Evolutionary conservation across 2,329 filamentous ascomycete species (phyloP), one percentile per base, ranked within the genome.

Genomic region (Penicillium sp.): DNA sequence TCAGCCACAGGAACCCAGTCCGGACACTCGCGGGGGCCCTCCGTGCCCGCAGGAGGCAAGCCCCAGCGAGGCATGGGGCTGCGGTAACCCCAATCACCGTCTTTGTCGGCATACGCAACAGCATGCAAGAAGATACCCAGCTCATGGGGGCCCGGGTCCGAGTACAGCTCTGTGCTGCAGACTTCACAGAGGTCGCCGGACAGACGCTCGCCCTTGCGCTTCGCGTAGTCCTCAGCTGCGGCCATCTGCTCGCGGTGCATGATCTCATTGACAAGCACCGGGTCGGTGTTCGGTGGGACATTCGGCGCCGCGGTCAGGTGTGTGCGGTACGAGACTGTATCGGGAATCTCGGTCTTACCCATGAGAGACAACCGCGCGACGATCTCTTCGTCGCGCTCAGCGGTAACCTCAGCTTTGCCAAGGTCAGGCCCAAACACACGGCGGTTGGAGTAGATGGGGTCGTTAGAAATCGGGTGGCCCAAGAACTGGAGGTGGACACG

Each of bases 361-460:
- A 99, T 97, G 33, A 87, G 86, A 33, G 87, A 86, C 4, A 99
- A 83, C 1, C 91, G 86, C 21, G 87, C 87, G 73, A 99, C 93
- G 66, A 99, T 89, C 71, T 96, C 91, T 59, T 94, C 90, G 73
- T 99, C 94, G 42, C 88, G 86, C 57, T 91, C 88, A 27, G 84
- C 83, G 21, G 82, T 81, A 3, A 84, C 86, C 50, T 93, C 88
- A 15, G 81, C 79, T 49, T 79, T 84, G 17, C 91, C 94, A 0
- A 99, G 84, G 10, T 88, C 83, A 0, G 88, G 81, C 0, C 94
- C 94, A 81, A 96, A 99, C 12, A 99, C 94, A 57, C 87, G 87
- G 71, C 91, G 87, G 72, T 99, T 99, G 68, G 91, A 92, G 74
- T 99, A 99, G 67, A 99, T 97, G 8, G 94, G 94, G 71, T 99